Percentiles rank a stretch among this genome's conserved stretches.
These are phyloP conservation scores for Suillus subluteus DNA, from an alignment of 768 basidiomycete species.

Conservation along the genomic window DNA sequence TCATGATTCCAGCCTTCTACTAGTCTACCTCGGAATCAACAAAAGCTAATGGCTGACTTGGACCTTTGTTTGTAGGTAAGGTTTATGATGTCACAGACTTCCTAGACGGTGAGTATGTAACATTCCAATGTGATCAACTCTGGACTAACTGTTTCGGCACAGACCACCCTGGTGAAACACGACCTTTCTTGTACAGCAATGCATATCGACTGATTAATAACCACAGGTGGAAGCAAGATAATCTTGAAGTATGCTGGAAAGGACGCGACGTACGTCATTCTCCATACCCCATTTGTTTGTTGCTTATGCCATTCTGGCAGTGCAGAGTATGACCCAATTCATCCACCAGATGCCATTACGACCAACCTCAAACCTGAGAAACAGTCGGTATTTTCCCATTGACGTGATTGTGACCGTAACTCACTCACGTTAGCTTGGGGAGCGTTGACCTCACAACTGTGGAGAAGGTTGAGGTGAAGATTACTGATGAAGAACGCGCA, in stretches of 20 bases:
- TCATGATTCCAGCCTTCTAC: neutral
- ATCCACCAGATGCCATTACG: slow-evolving; percentile 77
- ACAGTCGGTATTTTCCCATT: slow-evolving; percentile 48
- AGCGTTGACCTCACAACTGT: slow-evolving; percentile 67
- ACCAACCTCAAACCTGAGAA: slow-evolving; percentile 76
- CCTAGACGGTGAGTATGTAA: slow-evolving; percentile 50
- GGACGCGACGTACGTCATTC: slow-evolving; percentile 70
- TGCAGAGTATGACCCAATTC: slow-evolving; percentile 80
- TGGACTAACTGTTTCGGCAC: slow-evolving; percentile 11
- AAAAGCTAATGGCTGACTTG: neutral
- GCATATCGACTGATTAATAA: slow-evolving; percentile 24
- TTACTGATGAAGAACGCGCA: slow-evolving; percentile 71
- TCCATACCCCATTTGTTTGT: slow-evolving; percentile 10
- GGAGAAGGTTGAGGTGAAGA: slow-evolving; percentile 59
- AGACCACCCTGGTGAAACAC: slow-evolving; percentile 7
- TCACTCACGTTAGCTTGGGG: slow-evolving; percentile 51
- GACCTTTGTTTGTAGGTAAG: slow-evolving; percentile 45
- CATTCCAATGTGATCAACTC: slow-evolving; percentile 45
- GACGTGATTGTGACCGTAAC: neutral
- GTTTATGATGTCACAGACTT: slow-evolving; percentile 78
- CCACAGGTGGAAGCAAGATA: slow-evolving; percentile 71
- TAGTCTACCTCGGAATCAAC: neutral
- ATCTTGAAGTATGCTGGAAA: slow-evolving; percentile 86
- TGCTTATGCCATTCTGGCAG: slow-evolving; percentile 32
- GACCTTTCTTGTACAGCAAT: neutral